Base-by-base conservation (phyloP, 2,329 filamentous ascomycete genomes). In the Cercospora sp. region DNA sequence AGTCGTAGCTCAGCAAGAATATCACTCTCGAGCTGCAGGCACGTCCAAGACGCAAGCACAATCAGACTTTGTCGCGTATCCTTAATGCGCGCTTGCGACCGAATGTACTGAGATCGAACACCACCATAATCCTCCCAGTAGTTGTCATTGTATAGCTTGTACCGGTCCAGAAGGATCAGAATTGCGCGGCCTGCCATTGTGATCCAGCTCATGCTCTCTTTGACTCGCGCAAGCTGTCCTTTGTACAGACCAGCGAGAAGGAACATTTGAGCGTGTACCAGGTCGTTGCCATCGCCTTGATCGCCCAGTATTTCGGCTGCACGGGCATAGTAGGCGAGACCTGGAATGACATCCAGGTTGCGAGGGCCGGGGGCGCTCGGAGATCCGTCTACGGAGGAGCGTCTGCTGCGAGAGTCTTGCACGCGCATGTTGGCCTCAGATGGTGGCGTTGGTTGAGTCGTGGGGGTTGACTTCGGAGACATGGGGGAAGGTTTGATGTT, bases 21-120 rank as follows among this genome's bases (percentile, higher is more conserved):
- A 78, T 98, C 94, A 79, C 93, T 97, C 80, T 98, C 94, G 10
- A 98, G 84, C 76, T 98, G 94, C 70, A 97, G 82, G 77, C 92
- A 96, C 7, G 94, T 95, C 94, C 94, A 98, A 75, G 94, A 97
- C 0, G 92, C 90, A 73, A 96, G 77, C 65, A 83, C 79, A 26
- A 83, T 80, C 51, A 83, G 72, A 58, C 82, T 82, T 57, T 77
- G 70, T 42, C 74, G 75, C 64, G 76, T 78, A 63, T 77, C 75
- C 64, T 76, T 76, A 63, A 76, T 77, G 39, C 69, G 67, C 60
- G 67, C 67, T 42, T 75, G 72, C 12, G 72, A 73, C n/a, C 71
- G 65, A 18, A 75, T 67, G 42, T 75, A 66, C 70, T 77, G 74
- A 65, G 75, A 77, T 18, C 69, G 67, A 31, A 79, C 75, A 63